A percentile compares a stretch with the other conserved stretches of the same genome.
phyloP scores from a whole-genome alignment of 2,329 filamentous ascomycete genomes.

The Aspergillus glaucus region DNA sequence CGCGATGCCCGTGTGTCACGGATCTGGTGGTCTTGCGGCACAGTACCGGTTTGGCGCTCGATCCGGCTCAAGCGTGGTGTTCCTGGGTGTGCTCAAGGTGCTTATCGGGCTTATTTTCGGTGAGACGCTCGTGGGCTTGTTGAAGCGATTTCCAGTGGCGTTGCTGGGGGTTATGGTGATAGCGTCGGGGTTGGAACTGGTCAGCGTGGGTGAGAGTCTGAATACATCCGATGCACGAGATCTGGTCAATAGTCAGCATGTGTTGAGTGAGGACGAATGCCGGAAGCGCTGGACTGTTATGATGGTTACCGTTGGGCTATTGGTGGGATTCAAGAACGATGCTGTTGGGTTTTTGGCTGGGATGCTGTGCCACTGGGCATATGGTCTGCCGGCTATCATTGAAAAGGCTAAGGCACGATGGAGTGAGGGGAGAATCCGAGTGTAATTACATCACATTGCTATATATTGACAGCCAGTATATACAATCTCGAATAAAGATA shows the following conservation, averaged over 20 bases:
- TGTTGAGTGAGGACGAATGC: slow-evolving; percentile 60
- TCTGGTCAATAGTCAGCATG: slow-evolving; percentile 34
- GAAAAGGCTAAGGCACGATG: slow-evolving; percentile 20
- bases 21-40: slow-evolving; percentile 81
- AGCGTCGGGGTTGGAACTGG: slow-evolving; percentile 79
- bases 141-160: slow-evolving; percentile 66
- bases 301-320: slow-evolving; percentile 75
- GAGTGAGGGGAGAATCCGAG: slow-evolving; percentile 25
- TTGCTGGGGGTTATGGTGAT: slow-evolving; percentile 84
- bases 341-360: slow-evolving; percentile 80
- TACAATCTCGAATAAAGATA: not conserved
- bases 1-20: slow-evolving; percentile 92
- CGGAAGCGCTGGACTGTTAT: slow-evolving; percentile 79
- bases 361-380: slow-evolving; percentile 69
- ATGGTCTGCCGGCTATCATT: slow-evolving; percentile 38
- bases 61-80: slow-evolving; percentile 73
- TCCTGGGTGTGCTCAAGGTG: slow-evolving; percentile 72
- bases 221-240: slow-evolving; percentile 65
- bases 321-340: slow-evolving; percentile 85
- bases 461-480: not conserved
- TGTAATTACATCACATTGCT: slow-evolving; percentile 3
- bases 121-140: slow-evolving; percentile 62
- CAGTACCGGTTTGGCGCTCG: slow-evolving; percentile 89
- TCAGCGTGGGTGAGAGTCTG: slow-evolving; percentile 74
- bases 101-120: slow-evolving; percentile 69